Percentiles rank a stretch among this genome's conserved stretches.
Evolutionary conservation across 75 land plant genomes (phyloP).

Genomic region (Ceratopteris richardii): DNA sequence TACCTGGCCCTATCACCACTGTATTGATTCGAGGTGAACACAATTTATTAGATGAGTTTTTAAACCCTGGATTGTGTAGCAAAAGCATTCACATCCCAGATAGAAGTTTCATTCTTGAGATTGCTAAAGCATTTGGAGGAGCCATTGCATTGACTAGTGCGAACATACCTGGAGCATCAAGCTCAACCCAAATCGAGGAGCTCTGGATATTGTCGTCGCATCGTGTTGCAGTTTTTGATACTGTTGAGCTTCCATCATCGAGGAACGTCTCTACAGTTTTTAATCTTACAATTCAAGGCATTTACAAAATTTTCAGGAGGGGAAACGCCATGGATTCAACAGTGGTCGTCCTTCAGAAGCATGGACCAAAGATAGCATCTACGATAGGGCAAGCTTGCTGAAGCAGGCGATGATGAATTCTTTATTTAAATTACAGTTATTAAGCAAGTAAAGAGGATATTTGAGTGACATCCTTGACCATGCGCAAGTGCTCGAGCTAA

Average conservation of each 20-base stretch:
- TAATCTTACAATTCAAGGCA: constrained; percentile 51
- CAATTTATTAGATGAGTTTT: constrained; percentile 59
- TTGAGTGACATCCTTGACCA: no score
- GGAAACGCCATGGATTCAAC: no score
- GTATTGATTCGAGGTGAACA: constrained; percentile 69
- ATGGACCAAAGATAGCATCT: no score
- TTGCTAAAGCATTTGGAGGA: constrained; percentile 68
- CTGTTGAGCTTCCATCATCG: constrained; percentile 71
- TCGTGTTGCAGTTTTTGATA: constrained; percentile 75
- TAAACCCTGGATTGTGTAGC: constrained; percentile 85
- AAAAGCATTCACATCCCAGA: constrained; percentile 95
- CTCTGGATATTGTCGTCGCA: constrained; percentile 77
- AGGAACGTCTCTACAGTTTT: constrained; percentile 92
- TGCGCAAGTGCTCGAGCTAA: no score
- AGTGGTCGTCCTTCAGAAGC: no score
- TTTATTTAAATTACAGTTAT: no score
- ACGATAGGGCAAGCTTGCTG: no score
- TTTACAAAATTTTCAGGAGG: constrained; percentile 61
- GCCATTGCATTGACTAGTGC: constrained; percentile 98
- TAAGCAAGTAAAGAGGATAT: no score
- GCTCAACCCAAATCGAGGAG: constrained; percentile 70
- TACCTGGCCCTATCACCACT: constrained; percentile 95
- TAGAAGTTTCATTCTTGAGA: constrained; percentile 45
- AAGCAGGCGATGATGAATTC: no score
- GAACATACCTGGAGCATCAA: constrained; percentile 67